Base-by-base conservation (phyloP, 306 rosid genomes). In the Glycine latifolia region DNA sequence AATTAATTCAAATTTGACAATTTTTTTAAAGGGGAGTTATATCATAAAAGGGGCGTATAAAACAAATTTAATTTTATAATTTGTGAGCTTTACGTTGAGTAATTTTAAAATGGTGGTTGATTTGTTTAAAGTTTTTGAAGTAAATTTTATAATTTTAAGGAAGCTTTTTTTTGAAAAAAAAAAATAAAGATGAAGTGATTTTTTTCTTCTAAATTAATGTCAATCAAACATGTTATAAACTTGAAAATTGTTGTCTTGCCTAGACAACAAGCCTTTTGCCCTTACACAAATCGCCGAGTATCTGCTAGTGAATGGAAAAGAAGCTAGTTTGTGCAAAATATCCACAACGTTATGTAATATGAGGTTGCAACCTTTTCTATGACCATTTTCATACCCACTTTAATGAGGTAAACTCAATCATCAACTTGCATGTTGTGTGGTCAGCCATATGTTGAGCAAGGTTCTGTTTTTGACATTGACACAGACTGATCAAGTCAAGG, bases 381-480 rank as follows among this genome's bases (percentile, higher is more conserved):
- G 46, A 35, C 16, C 46, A 6, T 33, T 33, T 62, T 62, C 9
- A 12, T 62, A 11, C 16, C 4, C 10, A 60, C 41, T 8, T 17
- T 8, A 7, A 60, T 8, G 7, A 60, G n/a, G 10, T 60, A 60
- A 9, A 26, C 13, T 59, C 37, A 59, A 17, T 9, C 66, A 6
- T 61, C 67, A 61, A 31, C 44, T 61, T 11, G 67, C 2, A 31
- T 11, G 16, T 61, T 61, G 67, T 61, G 44, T 61, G 67, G 67
- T 31, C 37, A 26, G n/a, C 8, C 67, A 60, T 59, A 59, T 60
- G 67, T 7, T 11, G 13, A 17, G 46, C 68, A 62, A 31, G 44
- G n/a, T 13, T 62, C 33, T 59, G 66, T 62, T 62, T 11, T 62
- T 62, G 44, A 62, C 68, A 33, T 62, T 12, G 68, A 62, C n/a